Evolutionary conservation across 495 filamentous ascomycete species (phyloP).

Genomic region (Aeminium ludgeri): DNA sequence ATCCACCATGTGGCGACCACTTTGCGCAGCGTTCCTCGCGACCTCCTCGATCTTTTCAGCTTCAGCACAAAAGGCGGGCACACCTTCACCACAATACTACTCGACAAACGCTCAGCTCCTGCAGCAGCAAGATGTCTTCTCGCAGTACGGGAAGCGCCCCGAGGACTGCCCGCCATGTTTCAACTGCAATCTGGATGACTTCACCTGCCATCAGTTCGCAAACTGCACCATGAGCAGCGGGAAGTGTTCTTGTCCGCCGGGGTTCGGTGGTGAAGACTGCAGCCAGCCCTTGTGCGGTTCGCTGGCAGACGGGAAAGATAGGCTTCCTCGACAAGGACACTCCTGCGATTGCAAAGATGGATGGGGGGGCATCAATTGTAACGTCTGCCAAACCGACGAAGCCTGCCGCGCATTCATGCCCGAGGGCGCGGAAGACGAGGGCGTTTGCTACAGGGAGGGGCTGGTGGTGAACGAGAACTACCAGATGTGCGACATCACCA

Average conservation of each 20-base stretch:
- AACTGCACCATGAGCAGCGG: slow-evolving; percentile 73
- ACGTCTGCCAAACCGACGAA: slow-evolving; percentile 69
- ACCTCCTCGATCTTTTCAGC: background rate
- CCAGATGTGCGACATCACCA: slow-evolving; percentile 96
- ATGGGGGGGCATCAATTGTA: slow-evolving; percentile 98
- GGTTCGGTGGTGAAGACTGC: slow-evolving; percentile 88
- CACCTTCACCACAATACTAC: slow-evolving; percentile 18
- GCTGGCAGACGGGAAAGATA: slow-evolving; percentile 59
- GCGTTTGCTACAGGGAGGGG: slow-evolving; percentile 81
- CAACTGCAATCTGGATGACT: slow-evolving; percentile 89
- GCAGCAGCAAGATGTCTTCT: slow-evolving; percentile 20
- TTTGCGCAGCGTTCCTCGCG: slow-evolving; percentile 1
- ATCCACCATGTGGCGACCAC: slow-evolving; percentile 5
- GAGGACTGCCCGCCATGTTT: slow-evolving; percentile 58
- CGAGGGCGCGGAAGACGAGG: slow-evolving; percentile 51
- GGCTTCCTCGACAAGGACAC: slow-evolving; percentile 47
- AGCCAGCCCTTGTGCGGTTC: slow-evolving; percentile 75
- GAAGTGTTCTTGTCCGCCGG: slow-evolving; percentile 77
- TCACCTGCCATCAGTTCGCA: slow-evolving; percentile 77
- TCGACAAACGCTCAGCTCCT: slow-evolving; percentile 18
- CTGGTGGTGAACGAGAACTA: slow-evolving; percentile 85
- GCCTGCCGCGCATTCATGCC: slow-evolving; percentile 77
- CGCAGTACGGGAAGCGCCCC: slow-evolving; percentile 40
- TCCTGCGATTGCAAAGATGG: slow-evolving; percentile 80
- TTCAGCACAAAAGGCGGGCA: background rate